Percentiles rank a stretch among this genome's conserved stretches.
Evolutionary conservation across 176 grass and related monocot species (phyloP).

Genomic region (Carex parvula): DNA sequence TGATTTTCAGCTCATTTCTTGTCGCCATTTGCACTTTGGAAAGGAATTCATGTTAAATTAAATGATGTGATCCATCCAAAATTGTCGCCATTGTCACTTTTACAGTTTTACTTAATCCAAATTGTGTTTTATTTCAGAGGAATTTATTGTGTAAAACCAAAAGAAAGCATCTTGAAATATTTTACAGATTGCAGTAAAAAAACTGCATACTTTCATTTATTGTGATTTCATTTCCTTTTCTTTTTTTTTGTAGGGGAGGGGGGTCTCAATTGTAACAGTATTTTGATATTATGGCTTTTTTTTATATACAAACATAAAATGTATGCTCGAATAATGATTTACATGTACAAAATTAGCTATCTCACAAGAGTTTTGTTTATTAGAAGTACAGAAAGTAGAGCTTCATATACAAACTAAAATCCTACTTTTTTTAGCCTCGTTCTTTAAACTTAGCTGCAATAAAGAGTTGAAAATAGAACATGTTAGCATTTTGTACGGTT

Average conservation of each 20-base stretch:
- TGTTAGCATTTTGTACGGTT: constrained; percentile 4
- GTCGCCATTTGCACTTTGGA: constrained; percentile 26
- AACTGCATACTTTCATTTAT: not conserved
- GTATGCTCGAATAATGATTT: constrained; percentile 18
- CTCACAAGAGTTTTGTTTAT: constrained; percentile 8
- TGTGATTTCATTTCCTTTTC: too few species aligned
- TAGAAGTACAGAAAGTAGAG: constrained; percentile 11
- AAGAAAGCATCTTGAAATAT: not conserved
- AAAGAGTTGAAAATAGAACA: not conserved
- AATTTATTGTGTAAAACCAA: not conserved
- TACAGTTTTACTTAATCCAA: too few species aligned
- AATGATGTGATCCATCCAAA: constrained; percentile 11
- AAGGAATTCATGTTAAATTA: constrained; percentile 16
- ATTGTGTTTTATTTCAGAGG: not conserved
- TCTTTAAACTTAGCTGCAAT: not conserved
- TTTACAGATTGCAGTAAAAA: not conserved
- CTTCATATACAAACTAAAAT: constrained; percentile 21
- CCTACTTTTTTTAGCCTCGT: not conserved
- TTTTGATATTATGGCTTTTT: not conserved
- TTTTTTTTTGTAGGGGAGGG: not conserved
- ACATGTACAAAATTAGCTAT: constrained; percentile 27
- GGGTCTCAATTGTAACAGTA: not conserved
- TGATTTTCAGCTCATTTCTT: constrained; percentile 24
- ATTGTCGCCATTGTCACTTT: not conserved
- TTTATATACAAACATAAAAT: not conserved